Evolutionary conservation across 164 flowering plant species (phyloP), one percentile per base, ranked within the genome.

Genomic region (Vitis vinifera): DNA sequence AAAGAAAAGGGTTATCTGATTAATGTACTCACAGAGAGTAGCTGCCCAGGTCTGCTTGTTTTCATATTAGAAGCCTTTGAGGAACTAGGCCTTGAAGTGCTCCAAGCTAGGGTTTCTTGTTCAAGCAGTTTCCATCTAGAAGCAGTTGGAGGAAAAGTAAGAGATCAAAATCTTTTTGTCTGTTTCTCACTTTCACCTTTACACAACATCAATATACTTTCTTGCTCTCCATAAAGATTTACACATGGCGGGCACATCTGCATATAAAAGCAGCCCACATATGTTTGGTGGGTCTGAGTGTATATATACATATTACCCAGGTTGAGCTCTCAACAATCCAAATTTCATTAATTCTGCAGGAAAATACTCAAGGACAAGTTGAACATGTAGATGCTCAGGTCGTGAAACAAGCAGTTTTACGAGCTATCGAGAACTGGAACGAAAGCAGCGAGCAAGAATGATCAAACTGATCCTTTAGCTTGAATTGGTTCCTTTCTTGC

Each of bases 81-180:
- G 30, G 76, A 69, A 31, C 73, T 77, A 3, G 74, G 76, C 6
- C 76, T 77, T 66, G 69, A 69, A 15, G 80, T 77, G 17, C 68
- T 65, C 10, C 58, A 77, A 29, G 79, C 72, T 69, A 77, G 79
- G 79, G 76, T 70, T 77, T 77, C 79, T 53, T 72, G 75, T 62
- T n/a, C 76, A 17, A 70, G 65, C 16, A 44, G 12, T 30, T 72
- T 59, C 17, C 71, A n/a, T 29, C 14, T 68, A 12, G 71, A 73
- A 67, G 76, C 76, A 1, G 11, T 73, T 53, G 75, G 51, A 49
- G 52, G 1, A 14, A 23, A n/a, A 53, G 75, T 55, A 61, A 51
- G 70, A 51, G 30, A 12, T 27, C 5, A 23, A 23, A 23, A 23
- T 23, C 27, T 23, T 23, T 23, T 23, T 23, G 44, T 37, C 7